These are phyloP conservation scores for Rubia yunnanensis DNA, from an alignment of 257 asterid species.

Conservation along the genomic window DNA sequence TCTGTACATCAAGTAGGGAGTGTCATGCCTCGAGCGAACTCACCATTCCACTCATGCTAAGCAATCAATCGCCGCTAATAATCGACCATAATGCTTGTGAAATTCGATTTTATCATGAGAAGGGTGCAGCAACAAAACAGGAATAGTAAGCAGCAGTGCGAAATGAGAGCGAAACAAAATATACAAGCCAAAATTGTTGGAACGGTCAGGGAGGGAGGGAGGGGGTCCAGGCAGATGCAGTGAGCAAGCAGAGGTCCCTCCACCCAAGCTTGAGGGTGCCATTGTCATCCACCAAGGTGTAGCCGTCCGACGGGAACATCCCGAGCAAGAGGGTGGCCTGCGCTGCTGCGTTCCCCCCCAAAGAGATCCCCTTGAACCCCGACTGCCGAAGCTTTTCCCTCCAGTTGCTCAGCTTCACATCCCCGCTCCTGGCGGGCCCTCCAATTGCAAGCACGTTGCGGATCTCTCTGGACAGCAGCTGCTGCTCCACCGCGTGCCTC, in stretches of 20 bases:
- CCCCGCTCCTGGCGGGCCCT: slow-evolving; percentile 73
- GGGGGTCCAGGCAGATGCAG: slow-evolving; percentile 90
- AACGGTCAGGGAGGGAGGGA: slow-evolving; percentile 7
- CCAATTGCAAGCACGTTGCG: slow-evolving; percentile 69
- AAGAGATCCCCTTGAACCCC: slow-evolving; percentile 70
- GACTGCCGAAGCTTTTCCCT: slow-evolving; percentile 82
- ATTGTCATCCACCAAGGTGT: slow-evolving; percentile 86
- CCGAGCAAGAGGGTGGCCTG: slow-evolving; percentile 92
- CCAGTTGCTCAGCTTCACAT: slow-evolving; percentile 79
- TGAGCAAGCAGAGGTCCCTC: slow-evolving; percentile 96
- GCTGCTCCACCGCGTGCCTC: slow-evolving; percentile 89
- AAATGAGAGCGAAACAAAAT: too few relatives aligned
- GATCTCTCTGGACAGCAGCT: slow-evolving; percentile 77
- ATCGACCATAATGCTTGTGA: too few relatives aligned
- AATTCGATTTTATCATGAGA: too few relatives aligned
- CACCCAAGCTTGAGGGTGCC: slow-evolving; percentile 94
- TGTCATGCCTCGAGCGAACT: too few relatives aligned
- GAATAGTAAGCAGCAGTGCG: too few relatives aligned
- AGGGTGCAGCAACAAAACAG: too few relatives aligned
- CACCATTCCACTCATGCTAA: too few relatives aligned
- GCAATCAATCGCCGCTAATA: too few relatives aligned
- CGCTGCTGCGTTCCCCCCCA: slow-evolving; percentile 90
- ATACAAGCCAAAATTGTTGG: too few relatives aligned
- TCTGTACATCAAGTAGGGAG: too few relatives aligned
- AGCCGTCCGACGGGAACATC: slow-evolving; percentile 91